phyloP scores from a whole-genome alignment of 1,284 basidiomycete species.

The Apiotrichum siamense region DNA sequence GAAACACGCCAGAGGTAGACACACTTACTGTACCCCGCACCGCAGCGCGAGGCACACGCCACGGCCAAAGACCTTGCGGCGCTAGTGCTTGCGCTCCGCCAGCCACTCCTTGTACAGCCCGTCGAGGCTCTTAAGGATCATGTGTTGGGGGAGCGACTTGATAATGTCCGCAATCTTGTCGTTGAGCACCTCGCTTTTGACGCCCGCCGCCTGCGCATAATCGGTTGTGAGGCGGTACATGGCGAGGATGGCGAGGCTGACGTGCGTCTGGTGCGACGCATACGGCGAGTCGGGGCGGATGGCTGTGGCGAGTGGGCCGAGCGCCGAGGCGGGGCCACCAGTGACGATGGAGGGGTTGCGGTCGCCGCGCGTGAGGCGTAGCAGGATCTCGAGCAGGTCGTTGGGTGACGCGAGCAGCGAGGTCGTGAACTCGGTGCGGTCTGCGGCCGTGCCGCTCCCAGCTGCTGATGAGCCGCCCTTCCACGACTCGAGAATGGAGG shows the following conservation, averaged over 20 bases:
- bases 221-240: slow-evolving; percentile 78
- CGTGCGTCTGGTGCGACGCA: slow-evolving; percentile 81
- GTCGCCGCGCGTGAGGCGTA: slow-evolving; percentile 81
- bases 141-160: slow-evolving; percentile 70
- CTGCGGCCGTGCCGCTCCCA: slow-evolving; percentile 63
- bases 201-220: slow-evolving; percentile 67
- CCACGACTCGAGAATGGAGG: slow-evolving; percentile 83
- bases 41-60: not conserved
- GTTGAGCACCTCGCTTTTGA: slow-evolving; percentile 63
- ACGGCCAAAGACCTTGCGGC: no score
- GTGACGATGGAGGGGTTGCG: slow-evolving; percentile 61
- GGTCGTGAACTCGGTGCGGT: slow-evolving; percentile 78
- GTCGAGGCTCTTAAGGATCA: slow-evolving; percentile 82
- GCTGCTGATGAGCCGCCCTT: slow-evolving; percentile 57
- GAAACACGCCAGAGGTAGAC: no score
- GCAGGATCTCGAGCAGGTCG: slow-evolving; percentile 83
- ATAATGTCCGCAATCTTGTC: slow-evolving; percentile 81
- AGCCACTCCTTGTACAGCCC: slow-evolving; percentile 83
- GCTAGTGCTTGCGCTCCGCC: slow-evolving; percentile 7
- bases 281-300: slow-evolving; percentile 69
- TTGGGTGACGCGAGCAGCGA: slow-evolving; percentile 71
- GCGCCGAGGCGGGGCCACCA: slow-evolving; percentile 49
- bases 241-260: slow-evolving; percentile 82
- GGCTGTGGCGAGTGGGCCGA: slow-evolving; percentile 51
- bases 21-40: not conserved